Evolutionary conservation across 192 early-diverging fungal species (phyloP).

Genomic region (Dispira simplex): DNA sequence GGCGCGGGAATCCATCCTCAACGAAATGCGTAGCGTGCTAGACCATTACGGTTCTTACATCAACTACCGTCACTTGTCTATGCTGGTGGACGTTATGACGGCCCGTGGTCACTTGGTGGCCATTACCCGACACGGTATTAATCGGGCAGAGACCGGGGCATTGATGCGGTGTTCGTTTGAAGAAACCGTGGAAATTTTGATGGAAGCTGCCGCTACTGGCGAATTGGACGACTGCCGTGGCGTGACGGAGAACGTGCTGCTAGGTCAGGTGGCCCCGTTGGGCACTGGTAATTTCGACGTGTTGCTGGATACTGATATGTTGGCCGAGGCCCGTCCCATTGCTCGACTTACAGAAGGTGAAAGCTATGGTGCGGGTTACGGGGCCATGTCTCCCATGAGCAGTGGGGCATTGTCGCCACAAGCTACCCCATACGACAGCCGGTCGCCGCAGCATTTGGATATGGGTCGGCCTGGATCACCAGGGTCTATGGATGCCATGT

Average conservation of each 20-base stretch:
- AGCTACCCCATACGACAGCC: constrained; percentile 73
- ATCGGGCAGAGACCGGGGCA: constrained; percentile 84
- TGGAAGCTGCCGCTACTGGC: constrained; percentile 85
- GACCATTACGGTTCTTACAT: constrained; percentile 95
- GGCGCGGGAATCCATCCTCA: constrained; percentile 73
- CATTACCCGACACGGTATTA: constrained; percentile 97
- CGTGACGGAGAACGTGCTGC: constrained; percentile 93
- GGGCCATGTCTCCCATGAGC: constrained; percentile 34
- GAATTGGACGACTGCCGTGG: constrained; percentile 90
- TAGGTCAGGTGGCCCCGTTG: constrained; percentile 92
- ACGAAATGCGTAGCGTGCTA: constrained; percentile 84
- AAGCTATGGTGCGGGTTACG: constrained; percentile 24
- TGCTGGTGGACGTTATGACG: constrained; percentile 96
- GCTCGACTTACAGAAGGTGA: no score
- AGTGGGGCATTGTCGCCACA: constrained; percentile 46
- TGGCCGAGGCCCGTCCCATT: no score
- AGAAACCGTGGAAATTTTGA: constrained; percentile 96
- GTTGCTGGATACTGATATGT: constrained; percentile 82
- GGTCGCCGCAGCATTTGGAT: constrained; percentile 43
- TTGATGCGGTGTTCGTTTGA: constrained; percentile 94
- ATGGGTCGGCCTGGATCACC: constrained; percentile 45
- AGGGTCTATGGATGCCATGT: constrained; percentile 45
- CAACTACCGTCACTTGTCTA: constrained; percentile 92
- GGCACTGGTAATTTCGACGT: constrained; percentile 92
- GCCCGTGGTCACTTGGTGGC: constrained; percentile 85